phyloP scores from a whole-genome alignment of 2,329 filamentous ascomycete species.

The Ceratocystis cacaofunesta region DNA sequence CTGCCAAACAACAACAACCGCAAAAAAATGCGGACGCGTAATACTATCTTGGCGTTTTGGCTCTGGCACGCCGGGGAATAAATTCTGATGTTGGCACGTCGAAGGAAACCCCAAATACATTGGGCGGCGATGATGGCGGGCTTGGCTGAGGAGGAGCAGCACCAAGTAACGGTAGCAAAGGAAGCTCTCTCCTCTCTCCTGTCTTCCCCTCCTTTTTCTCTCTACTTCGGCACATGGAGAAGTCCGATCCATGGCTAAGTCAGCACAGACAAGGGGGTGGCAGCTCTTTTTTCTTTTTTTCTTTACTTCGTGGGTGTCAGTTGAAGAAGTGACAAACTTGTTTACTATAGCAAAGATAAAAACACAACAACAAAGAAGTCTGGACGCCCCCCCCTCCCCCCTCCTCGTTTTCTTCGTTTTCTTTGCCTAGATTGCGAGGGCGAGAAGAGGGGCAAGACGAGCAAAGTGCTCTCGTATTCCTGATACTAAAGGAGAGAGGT shows the following conservation, averaged over 20 bases:
- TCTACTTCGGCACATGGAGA: not conserved
- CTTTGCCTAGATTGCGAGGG: too few relatives aligned
- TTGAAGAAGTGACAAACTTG: not conserved
- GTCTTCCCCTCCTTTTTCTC: not conserved
- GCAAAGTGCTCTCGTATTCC: too few relatives aligned
- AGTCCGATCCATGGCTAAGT: not conserved
- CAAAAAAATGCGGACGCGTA: not conserved
- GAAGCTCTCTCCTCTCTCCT: not conserved
- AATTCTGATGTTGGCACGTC: not conserved
- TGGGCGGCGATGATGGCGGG: too few relatives aligned
- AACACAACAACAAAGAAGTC: too few relatives aligned
- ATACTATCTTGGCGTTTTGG: not conserved
- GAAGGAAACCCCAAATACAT: too few relatives aligned
- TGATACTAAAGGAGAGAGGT: not conserved
- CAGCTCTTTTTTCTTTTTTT: not conserved
- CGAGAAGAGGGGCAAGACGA: too few relatives aligned
- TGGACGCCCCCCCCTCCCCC: too few relatives aligned
- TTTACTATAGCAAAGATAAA: too few relatives aligned
- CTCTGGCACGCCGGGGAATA: not conserved
- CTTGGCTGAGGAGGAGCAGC: too few relatives aligned
- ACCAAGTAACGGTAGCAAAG: not conserved
- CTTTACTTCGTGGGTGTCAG: not conserved
- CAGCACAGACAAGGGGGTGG: not conserved
- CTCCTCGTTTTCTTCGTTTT: too few relatives aligned
- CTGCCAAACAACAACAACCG: not conserved